These are phyloP conservation scores for Pulveroboletus sp. DNA, from an alignment of 768 basidiomycete species.

Conservation along the genomic window DNA sequence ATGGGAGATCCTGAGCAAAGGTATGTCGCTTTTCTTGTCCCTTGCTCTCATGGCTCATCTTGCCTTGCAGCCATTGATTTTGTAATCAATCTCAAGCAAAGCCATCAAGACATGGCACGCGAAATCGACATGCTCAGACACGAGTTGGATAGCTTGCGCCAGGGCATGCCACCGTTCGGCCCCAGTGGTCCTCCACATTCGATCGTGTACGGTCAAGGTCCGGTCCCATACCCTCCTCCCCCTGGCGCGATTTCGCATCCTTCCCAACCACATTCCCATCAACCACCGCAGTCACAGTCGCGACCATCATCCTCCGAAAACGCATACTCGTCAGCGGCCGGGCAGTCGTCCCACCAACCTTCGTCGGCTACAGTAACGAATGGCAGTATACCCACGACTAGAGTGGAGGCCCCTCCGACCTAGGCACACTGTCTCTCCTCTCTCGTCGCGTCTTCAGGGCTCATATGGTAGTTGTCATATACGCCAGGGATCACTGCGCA, in stretches of 20 bases:
- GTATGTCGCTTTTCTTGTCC: conserved; percentile 36
- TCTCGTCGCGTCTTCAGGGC: conserved; percentile 9
- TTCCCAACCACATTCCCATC: conserved; percentile 31
- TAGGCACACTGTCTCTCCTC: conserved; percentile 17
- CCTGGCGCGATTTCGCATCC: conserved; percentile 43
- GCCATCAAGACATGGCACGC: conserved; percentile 68
- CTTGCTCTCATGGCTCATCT: not conserved
- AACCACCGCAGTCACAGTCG: conserved; percentile 36
- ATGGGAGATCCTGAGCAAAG: conserved; percentile 98
- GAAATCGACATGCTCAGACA: conserved; percentile 77
- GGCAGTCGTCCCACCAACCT: conserved; percentile 28
- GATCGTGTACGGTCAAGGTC: conserved; percentile 49
- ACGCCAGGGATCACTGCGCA: conserved; percentile 21
- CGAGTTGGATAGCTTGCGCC: conserved; percentile 61
- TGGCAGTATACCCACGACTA: conserved; percentile 32
- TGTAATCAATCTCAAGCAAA: conserved; percentile 71
- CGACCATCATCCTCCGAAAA: conserved; percentile 64
- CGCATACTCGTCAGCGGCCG: conserved; percentile 41
- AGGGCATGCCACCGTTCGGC: conserved; percentile 52
- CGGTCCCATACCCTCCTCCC: conserved; percentile 43
- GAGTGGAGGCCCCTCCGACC: conserved; percentile 41
- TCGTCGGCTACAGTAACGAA: conserved; percentile 37
- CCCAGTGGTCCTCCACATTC: conserved; percentile 45
- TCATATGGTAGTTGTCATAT: conserved; percentile 17
- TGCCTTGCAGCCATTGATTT: conserved; percentile 74